A percentile compares a stretch with the other conserved stretches of the same genome.
These are phyloP conservation scores for Eimeria necatrix DNA, from an alignment of 169 alveolate genomes.

Conservation along the genomic window DNA sequence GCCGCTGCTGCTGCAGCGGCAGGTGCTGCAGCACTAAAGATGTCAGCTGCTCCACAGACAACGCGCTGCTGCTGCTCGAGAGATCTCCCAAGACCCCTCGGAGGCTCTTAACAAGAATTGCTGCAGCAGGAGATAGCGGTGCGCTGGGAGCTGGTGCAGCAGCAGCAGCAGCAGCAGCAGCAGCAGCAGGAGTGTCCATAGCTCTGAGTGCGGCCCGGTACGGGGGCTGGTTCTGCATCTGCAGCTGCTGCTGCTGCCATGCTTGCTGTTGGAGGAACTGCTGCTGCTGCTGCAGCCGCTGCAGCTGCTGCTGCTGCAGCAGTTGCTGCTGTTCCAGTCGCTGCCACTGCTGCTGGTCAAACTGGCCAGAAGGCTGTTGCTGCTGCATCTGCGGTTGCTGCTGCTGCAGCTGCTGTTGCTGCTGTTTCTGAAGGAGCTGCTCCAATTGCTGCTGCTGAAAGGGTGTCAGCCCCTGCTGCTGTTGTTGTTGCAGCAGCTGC, in stretches of 20 bases:
- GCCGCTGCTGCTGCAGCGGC: slow-evolving; percentile 77
- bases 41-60: slow-evolving; percentile 63
- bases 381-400: slow-evolving; percentile 37
- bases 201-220: slow-evolving; percentile 17
- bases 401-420: slow-evolving; percentile 64
- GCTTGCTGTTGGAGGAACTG: slow-evolving; percentile 56
- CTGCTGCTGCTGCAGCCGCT: slow-evolving; percentile 70
- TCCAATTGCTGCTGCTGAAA: slow-evolving; percentile 52
- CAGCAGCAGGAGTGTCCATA: not conserved
- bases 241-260: slow-evolving; percentile 69
- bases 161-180: slow-evolving; percentile 49
- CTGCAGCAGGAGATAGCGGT: slow-evolving; percentile 63
- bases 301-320: slow-evolving; percentile 68
- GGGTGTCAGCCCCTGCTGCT: slow-evolving; percentile 21
- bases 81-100: slow-evolving; percentile 51
- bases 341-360: slow-evolving; percentile 56
- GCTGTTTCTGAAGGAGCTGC: slow-evolving; percentile 62
- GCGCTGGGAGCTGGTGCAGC: not conserved
- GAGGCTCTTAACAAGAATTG: slow-evolving; percentile 34
- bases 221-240: slow-evolving; percentile 66
- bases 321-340: slow-evolving; percentile 53
- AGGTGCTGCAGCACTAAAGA: slow-evolving; percentile 69
- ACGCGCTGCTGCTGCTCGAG: not conserved
- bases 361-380: slow-evolving; percentile 45
- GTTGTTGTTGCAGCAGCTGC: slow-evolving; percentile 53